Conservation (phyloP, 805 yeast genomes). For the Yamadazyma olivae region DNA sequence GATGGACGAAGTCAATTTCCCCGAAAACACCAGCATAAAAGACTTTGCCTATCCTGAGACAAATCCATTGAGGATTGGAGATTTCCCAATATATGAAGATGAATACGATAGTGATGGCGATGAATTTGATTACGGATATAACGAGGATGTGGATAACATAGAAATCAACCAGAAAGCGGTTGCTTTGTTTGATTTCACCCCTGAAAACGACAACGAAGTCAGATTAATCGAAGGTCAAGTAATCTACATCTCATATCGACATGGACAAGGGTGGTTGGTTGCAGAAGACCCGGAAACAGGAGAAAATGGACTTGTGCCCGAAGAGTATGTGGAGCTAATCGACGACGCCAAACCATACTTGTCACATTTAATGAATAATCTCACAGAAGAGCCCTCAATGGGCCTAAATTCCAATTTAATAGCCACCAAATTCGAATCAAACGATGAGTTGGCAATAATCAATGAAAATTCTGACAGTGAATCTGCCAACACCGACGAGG, state of each 20-base stretch:
- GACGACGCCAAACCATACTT: slow-evolving; percentile 4
- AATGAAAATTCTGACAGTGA: no score
- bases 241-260: slow-evolving; percentile 82
- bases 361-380: no score
- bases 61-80: slow-evolving; percentile 72
- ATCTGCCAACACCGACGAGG: no score
- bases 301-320: slow-evolving; percentile 91
- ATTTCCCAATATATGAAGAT: slow-evolving; percentile 8
- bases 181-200: slow-evolving; percentile 84
- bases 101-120: slow-evolving; percentile 11
- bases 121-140: slow-evolving; percentile 7
- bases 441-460: no score
- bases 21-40: slow-evolving; percentile 46
- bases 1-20: slow-evolving; percentile 6
- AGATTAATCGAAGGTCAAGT: slow-evolving; percentile 74
- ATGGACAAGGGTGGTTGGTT: slow-evolving; percentile 98
- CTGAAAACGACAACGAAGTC: slow-evolving; percentile 94
- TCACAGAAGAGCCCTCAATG: no score
- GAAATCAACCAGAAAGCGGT: slow-evolving; percentile 60
- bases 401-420: no score
- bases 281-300: slow-evolving; percentile 77
- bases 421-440: no score
- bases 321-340: slow-evolving; percentile 75
- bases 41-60: slow-evolving; percentile 78
- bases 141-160: slow-evolving; percentile 9